Conservation (phyloP, 441 rosid species). For the Pelargonium australe region DNA sequence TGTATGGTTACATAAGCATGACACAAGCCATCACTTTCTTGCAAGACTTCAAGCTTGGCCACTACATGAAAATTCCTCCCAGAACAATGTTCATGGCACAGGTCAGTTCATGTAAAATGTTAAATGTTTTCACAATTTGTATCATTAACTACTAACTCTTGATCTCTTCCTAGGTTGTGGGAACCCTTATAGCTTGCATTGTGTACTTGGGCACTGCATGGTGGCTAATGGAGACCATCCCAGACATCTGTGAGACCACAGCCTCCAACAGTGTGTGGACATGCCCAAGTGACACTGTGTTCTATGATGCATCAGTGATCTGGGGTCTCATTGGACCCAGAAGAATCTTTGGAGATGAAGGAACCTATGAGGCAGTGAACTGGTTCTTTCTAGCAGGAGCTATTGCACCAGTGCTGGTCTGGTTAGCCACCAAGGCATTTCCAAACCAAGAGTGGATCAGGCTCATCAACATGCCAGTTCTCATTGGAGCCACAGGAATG, state of each 20-base stretch:
- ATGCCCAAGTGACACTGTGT: conserved; percentile 70
- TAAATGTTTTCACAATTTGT: too few relatives aligned
- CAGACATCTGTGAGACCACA: conserved; percentile 62
- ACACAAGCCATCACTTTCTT: conserved; percentile 54
- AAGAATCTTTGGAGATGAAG: conserved; percentile 57
- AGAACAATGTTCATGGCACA: conserved; percentile 59
- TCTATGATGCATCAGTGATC: conserved; percentile 82
- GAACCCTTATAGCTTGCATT: conserved; percentile 73
- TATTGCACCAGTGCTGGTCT: conserved; percentile 55
- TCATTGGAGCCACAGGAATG: conserved; percentile 61
- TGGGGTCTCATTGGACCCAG: conserved; percentile 85
- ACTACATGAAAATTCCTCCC: conserved; percentile 68
- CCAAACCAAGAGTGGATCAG: conserved; percentile 75
- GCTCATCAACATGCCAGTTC: conserved; percentile 70
- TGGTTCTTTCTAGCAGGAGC: conserved; percentile 81
- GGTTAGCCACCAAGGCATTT: conserved; percentile 59
- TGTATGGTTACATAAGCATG: conserved; percentile 60
- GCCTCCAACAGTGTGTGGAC: conserved; percentile 64
- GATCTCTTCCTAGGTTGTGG: conserved; percentile 41
- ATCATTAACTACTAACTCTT: background rate
- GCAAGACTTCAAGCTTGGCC: conserved; percentile 65
- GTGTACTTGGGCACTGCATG: conserved; percentile 67
- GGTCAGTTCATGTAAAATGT: conserved; percentile 17
- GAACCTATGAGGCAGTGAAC: conserved; percentile 60
- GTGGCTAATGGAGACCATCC: conserved; percentile 66